Conservation (phyloP, 1,139 yeast species). For the Diutina catenulata region DNA sequence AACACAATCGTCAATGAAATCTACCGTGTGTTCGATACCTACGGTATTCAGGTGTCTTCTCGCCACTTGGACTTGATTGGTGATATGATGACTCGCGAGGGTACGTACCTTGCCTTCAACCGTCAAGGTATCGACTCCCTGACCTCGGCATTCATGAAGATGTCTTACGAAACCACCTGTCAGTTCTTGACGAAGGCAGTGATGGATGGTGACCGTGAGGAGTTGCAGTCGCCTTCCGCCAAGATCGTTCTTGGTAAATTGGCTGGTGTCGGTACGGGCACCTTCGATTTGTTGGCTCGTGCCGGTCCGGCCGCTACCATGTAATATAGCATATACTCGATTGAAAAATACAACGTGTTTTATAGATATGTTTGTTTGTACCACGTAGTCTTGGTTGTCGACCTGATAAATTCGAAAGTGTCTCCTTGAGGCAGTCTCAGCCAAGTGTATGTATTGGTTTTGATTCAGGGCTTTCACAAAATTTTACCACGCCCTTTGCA, state of each 20-base stretch:
- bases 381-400: too few species aligned
- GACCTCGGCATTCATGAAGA: slow-evolving; percentile 94
- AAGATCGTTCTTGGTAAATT: slow-evolving; percentile 88
- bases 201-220: slow-evolving; percentile 81
- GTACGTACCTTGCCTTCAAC: slow-evolving; percentile 90
- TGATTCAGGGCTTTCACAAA: too few species aligned
- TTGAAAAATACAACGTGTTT: too few species aligned
- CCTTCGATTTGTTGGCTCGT: slow-evolving; percentile 70
- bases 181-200: slow-evolving; percentile 96
- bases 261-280: slow-evolving; percentile 90
- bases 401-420: too few species aligned
- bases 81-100: slow-evolving; percentile 99
- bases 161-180: slow-evolving; percentile 98
- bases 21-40: slow-evolving; percentile 89
- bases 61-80: slow-evolving; percentile 96
- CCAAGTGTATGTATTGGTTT: too few species aligned
- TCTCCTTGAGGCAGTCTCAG: too few species aligned
- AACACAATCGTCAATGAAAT: slow-evolving; percentile 95
- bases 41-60: slow-evolving; percentile 85
- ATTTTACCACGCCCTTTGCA: too few species aligned
- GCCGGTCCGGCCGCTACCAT: too few species aligned
- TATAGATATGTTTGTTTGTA: too few species aligned
- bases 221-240: slow-evolving; percentile 88
- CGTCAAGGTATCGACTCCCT: slow-evolving; percentile 96
- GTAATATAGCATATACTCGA: too few species aligned